phyloP scores from a whole-genome alignment of 192 early-diverging fungal genomes.

The Mortierella hygrophila region DNA sequence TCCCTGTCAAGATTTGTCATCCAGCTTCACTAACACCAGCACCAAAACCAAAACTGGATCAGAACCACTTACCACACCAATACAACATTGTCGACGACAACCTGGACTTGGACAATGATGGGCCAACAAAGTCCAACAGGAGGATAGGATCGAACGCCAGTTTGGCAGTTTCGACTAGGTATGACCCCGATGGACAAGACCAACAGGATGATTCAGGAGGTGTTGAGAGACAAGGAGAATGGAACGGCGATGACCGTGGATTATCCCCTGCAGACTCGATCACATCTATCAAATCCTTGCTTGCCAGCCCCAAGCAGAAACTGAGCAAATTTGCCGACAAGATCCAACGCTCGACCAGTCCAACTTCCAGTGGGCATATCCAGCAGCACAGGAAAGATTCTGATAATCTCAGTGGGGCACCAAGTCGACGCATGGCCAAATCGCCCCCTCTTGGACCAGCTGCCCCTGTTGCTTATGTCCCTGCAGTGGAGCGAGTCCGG shows the following conservation, averaged over 20 bases:
- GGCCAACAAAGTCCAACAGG: conserved; percentile 9
- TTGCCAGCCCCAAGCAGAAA: conserved; percentile 41
- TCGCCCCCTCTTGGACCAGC: conserved; percentile 57
- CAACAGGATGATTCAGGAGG: conserved; percentile 11
- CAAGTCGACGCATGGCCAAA: conserved; percentile 43
- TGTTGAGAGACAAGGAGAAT: conserved; percentile 35
- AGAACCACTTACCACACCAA: conserved; percentile 53
- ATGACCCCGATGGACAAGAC: conserved; percentile 17
- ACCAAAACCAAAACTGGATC: conserved; percentile 54
- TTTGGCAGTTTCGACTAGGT: background rate
- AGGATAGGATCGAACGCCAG: conserved; percentile 39
- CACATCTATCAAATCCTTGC: conserved; percentile 38
- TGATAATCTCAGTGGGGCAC: conserved; percentile 24
- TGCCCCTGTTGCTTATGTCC: conserved; percentile 58
- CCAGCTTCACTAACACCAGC: conserved; percentile 64
- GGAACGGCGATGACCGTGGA: conserved; percentile 26
- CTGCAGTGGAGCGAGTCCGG: conserved; percentile 59
- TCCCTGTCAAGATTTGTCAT: conserved; percentile 70
- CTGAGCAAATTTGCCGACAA: conserved; percentile 50
- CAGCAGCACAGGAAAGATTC: conserved; percentile 44
- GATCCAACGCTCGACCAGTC: conserved; percentile 58
- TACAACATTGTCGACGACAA: conserved; percentile 60
- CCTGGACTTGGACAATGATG: conserved; percentile 32
- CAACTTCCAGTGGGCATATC: conserved; percentile 47
- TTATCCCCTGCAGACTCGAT: conserved; percentile 52